Conservation (phyloP, 1,284 basidiomycete species). For the Trichosporon sp. region DNA sequence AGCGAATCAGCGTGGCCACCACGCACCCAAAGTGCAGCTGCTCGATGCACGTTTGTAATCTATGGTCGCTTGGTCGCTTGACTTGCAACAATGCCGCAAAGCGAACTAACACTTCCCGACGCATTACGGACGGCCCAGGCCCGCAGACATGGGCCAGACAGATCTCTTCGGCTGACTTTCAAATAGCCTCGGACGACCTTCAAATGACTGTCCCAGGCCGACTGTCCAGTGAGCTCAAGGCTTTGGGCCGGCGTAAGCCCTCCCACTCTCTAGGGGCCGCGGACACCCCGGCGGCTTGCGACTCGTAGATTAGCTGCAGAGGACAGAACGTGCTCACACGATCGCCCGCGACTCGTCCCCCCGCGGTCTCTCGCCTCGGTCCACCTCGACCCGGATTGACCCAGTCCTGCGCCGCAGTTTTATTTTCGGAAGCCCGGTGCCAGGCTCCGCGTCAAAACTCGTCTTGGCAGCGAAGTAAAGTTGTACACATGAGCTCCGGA, state of each 20-base stretch:
- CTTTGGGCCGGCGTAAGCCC: neutral
- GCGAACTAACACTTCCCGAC: neutral
- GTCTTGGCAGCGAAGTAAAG: too few relatives aligned
- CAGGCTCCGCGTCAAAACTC: too few relatives aligned
- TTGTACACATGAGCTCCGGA: too few relatives aligned
- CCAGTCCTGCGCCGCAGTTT: neutral
- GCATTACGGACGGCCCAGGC: neutral
- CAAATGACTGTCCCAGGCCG: too few relatives aligned
- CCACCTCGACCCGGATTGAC: too few relatives aligned
- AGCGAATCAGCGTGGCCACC: neutral
- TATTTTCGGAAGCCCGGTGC: neutral
- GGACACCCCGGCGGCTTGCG: too few relatives aligned
- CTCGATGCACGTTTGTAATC: neutral
- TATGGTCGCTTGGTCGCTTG: neutral
- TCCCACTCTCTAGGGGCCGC: too few relatives aligned
- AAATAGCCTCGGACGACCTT: neutral
- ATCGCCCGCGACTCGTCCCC: neutral
- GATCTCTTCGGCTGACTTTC: neutral
- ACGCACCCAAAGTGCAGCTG: neutral
- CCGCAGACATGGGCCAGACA: neutral
- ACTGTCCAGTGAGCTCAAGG: neutral
- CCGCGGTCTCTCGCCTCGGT: too few relatives aligned
- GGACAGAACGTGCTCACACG: constrained; percentile 4
- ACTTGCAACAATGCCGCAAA: neutral
- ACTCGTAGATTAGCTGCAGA: too few relatives aligned